Evolutionary conservation across 2,329 filamentous ascomycete genomes (phyloP).

Genomic region (Aspergillus sp.): DNA sequence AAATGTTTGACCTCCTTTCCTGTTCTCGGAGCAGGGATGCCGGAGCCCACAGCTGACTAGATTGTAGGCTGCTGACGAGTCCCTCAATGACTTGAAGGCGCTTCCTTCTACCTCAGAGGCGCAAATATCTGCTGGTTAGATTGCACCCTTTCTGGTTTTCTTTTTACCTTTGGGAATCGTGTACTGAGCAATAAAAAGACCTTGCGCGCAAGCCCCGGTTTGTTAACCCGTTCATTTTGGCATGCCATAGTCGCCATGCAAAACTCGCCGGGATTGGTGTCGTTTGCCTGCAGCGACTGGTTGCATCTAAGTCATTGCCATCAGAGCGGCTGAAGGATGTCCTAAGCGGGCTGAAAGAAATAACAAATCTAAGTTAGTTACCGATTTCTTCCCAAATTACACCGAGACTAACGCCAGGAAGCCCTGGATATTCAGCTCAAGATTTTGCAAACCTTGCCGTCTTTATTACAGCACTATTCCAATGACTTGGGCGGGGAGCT

Average conservation of each 20-base stretch:
- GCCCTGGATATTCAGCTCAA: conserved; percentile 90
- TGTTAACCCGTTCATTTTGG: conserved; percentile 89
- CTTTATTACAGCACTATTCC: conserved; percentile 86
- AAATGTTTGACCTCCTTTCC: conserved; percentile 49
- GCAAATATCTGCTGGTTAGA: conserved; percentile 68
- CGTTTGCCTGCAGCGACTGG: conserved; percentile 83
- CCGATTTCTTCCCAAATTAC: neutral
- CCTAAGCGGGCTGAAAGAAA: conserved; percentile 82
- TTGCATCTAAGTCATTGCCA: conserved; percentile 77
- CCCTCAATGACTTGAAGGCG: conserved; percentile 81
- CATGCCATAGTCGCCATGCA: conserved; percentile 83
- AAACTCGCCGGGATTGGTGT: conserved; percentile 88
- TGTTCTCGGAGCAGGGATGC: conserved; percentile 15
- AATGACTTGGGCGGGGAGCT: conserved; percentile 76
- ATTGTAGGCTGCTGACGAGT: conserved; percentile 82
- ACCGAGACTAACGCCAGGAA: conserved; percentile 30
- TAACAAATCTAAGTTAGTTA: conserved; percentile 65
- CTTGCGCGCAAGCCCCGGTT: conserved; percentile 79
- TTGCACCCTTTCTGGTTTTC: neutral
- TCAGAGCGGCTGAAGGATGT: conserved; percentile 79
- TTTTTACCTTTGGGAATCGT: neutral
- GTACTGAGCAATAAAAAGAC: conserved; percentile 57
- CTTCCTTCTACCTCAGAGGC: conserved; percentile 73
- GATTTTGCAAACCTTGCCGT: conserved; percentile 87
- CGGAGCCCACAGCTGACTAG: conserved; percentile 22